These are phyloP conservation scores for Hordeum vulgare DNA, from an alignment of 176 grass and related monocot genomes.

Conservation along the genomic window MorexV3_pseudomolecules_assembly NC_058518.1:468953597-468954096, in stretches of 20 bases:
- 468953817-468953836: background rate
- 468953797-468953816: background rate
- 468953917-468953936: background rate
- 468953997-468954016: background rate
- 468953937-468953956: background rate
- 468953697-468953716: background rate
- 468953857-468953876: background rate
- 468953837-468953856: background rate
- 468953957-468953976: background rate
- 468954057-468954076: background rate
- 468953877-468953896: background rate
- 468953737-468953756: background rate
- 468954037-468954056: background rate
- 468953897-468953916: background rate
- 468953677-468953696: background rate
- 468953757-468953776: background rate
- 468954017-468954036: background rate
- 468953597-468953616: no score
- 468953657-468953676: no score
- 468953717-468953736: background rate
- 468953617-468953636: no score
- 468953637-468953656: no score
- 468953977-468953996: background rate
- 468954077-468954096: background rate
- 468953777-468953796: background rate